Conservation (phyloP, 176 grass and related monocot species). For the Aegilops bicornis region DNA sequence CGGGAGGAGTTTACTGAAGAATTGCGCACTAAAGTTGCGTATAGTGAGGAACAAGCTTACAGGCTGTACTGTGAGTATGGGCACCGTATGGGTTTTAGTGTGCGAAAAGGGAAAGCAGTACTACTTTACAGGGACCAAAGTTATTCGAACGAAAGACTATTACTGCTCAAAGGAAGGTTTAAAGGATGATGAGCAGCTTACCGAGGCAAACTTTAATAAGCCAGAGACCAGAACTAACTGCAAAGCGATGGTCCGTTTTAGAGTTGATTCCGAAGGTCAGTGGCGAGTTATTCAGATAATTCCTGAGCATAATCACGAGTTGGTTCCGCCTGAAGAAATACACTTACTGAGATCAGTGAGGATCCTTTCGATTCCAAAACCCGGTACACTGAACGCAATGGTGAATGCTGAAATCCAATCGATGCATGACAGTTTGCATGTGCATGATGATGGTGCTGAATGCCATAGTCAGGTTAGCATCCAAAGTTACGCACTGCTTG, state of each 20-base stretch:
- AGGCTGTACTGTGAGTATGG: constrained; percentile 77
- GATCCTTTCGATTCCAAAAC: constrained; percentile 71
- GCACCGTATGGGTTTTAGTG: constrained; percentile 79
- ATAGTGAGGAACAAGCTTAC: constrained; percentile 90
- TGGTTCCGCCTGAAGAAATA: constrained; percentile 62
- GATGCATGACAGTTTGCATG: constrained; percentile 43
- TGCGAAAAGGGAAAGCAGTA: constrained; percentile 79
- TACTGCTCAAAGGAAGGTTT: constrained; percentile 92
- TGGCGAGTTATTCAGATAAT: constrained; percentile 81
- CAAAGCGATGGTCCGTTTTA: constrained; percentile 83
- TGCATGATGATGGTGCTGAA: constrained; percentile 46
- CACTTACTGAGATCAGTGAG: constrained; percentile 78
- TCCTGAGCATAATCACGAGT: constrained; percentile 79
- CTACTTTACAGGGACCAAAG: constrained; percentile 77
- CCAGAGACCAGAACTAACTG: constrained; percentile 79
- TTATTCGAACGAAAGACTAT: constrained; percentile 76
- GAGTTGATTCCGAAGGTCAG: constrained; percentile 64
- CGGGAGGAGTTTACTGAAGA: constrained; percentile 69
- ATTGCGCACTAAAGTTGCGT: constrained; percentile 53
- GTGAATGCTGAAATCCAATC: constrained; percentile 69
- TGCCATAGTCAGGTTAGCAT: constrained; percentile 49
- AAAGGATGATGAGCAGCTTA: constrained; percentile 70
- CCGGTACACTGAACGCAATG: constrained; percentile 65
- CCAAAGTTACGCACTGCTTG: constrained; percentile 59
- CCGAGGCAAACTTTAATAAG: constrained; percentile 63